Percentiles rank a stretch among this genome's conserved stretches.
phyloP scores from a whole-genome alignment of 2,329 filamentous ascomycete genomes.

The Scytalidium sp. region DNA sequence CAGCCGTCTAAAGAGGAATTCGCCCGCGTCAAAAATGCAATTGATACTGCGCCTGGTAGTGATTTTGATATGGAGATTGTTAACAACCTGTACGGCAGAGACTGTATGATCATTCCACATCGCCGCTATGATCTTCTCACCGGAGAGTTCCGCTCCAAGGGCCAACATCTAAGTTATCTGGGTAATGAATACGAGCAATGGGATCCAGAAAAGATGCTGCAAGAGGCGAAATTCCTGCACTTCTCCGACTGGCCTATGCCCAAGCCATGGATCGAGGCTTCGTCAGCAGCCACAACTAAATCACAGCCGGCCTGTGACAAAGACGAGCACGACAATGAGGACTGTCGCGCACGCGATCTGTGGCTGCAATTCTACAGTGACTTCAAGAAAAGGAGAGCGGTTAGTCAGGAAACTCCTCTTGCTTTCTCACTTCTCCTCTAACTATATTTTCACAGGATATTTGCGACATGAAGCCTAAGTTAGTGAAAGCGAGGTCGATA shows the following conservation, averaged over 20 bases:
- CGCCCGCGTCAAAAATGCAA: conserved; percentile 25
- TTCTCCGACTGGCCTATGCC: conserved; percentile 59
- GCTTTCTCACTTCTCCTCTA: background rate
- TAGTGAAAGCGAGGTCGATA: background rate
- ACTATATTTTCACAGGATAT: background rate
- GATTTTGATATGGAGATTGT: conserved; percentile 60
- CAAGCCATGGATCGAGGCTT: conserved; percentile 55
- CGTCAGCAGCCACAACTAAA: conserved; percentile 6
- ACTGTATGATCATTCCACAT: conserved; percentile 50
- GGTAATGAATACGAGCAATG: conserved; percentile 41
- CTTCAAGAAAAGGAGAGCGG: conserved; percentile 18
- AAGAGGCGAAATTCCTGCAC: conserved; percentile 55
- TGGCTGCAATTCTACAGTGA: conserved; percentile 23
- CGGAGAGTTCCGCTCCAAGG: conserved; percentile 49
- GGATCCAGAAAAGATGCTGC: conserved; percentile 46
- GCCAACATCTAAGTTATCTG: conserved; percentile 44
- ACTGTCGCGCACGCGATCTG: conserved; percentile 20
- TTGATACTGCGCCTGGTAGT: conserved; percentile 14
- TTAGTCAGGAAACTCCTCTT: conserved; percentile 6
- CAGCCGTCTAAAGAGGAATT: conserved; percentile 52
- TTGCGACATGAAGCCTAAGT: background rate
- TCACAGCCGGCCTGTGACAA: conserved; percentile 15
- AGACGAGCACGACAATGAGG: conserved; percentile 10
- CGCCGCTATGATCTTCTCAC: conserved; percentile 51
- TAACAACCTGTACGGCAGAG: conserved; percentile 17